phyloP scores from a whole-genome alignment of 1,284 basidiomycete genomes.

The Xanthoconium separans region DNA sequence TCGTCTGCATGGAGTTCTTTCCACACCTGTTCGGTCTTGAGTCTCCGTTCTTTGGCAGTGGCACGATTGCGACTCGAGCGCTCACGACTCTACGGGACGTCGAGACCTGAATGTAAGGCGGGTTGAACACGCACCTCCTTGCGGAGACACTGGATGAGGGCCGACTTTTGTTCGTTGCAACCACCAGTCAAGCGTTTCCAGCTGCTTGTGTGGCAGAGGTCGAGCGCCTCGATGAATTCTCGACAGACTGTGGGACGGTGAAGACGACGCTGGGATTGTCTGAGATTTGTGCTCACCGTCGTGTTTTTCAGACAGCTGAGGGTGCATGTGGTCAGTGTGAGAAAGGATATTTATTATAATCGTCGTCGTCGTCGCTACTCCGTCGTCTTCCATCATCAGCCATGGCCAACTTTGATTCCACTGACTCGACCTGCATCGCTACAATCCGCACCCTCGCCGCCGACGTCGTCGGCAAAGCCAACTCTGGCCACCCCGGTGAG shows the following conservation, averaged over 20 bases:
- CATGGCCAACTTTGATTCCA: conserved; percentile 47
- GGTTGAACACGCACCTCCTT: conserved; percentile 58
- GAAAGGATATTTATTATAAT: background rate
- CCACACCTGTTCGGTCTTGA: conserved; percentile 57
- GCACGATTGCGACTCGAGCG: conserved; percentile 72
- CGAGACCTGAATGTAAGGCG: background rate
- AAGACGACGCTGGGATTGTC: background rate
- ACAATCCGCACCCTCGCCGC: conserved; percentile 74
- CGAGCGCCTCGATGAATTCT: conserved; percentile 72
- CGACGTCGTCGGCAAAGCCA: conserved; percentile 76
- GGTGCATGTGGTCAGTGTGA: conserved; percentile 52
- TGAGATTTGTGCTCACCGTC: conserved; percentile 42
- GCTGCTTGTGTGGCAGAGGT: conserved; percentile 59
- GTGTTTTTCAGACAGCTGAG: conserved; percentile 71
- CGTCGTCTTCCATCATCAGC: conserved; percentile 24
- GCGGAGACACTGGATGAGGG: conserved; percentile 72
- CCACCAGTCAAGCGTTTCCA: conserved; percentile 66
- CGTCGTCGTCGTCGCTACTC: background rate
- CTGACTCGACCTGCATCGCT: conserved; percentile 61
- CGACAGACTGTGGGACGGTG: conserved; percentile 51
- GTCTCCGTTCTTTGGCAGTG: conserved; percentile 57
- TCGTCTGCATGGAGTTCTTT: conserved; percentile 58
- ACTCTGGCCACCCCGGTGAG: conserved; percentile 89
- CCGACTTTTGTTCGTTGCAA: conserved; percentile 73
- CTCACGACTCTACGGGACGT: conserved; percentile 53